These are phyloP conservation scores for Nemania serpens DNA, from an alignment of 2,329 filamentous ascomycete species.

Conservation along the genomic window DNA sequence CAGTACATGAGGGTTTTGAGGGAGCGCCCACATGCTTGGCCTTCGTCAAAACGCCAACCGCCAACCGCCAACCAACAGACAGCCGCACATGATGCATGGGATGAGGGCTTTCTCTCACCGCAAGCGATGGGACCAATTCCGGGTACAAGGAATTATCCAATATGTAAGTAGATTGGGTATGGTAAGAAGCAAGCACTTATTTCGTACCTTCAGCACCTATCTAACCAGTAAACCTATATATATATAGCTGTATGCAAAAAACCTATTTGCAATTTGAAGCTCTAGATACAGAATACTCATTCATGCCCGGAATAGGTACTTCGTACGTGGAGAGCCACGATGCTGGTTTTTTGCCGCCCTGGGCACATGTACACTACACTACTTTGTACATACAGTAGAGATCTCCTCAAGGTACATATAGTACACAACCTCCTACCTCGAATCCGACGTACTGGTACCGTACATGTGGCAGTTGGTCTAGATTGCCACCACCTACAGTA, in stretches of 20 bases:
- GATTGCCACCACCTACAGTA: not conserved
- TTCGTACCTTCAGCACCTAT: no score
- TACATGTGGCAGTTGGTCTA: not conserved
- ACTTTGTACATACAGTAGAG: not conserved
- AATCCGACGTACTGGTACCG: not conserved
- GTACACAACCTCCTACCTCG: no score
- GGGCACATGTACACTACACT: no score
- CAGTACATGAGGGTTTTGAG: constrained; percentile 7
- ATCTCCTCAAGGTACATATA: not conserved
- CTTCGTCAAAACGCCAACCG: not conserved
- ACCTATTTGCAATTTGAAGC: no score
- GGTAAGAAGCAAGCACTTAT: no score
- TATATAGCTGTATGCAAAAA: no score
- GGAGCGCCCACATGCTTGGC: constrained; percentile 10
- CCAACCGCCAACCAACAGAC: constrained; percentile 10
- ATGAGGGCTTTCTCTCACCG: constrained; percentile 13
- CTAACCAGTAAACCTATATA: no score
- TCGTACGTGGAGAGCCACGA: no score
- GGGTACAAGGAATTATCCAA: not conserved
- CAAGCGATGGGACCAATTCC: constrained; percentile 19
- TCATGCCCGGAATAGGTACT: no score
- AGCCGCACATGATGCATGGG: constrained; percentile 17
- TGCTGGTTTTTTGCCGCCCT: no score
- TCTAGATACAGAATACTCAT: no score
- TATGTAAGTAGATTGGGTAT: not conserved